Base-by-base conservation (phyloP, 2,329 filamentous ascomycete genomes). In the Albifimbria verrucaria region DNA sequence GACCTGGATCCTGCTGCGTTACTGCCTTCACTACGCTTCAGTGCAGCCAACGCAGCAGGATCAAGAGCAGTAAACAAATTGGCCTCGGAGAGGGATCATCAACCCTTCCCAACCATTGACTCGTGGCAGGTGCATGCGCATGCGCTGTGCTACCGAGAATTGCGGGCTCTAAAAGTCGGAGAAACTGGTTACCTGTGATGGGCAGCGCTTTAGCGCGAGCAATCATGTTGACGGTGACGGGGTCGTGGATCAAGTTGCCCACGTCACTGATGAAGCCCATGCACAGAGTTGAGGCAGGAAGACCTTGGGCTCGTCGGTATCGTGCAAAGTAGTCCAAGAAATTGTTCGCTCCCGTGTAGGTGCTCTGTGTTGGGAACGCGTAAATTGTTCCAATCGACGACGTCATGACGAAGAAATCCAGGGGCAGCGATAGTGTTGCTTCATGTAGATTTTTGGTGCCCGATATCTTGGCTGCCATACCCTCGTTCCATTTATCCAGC, bases 151-250 rank as follows among this genome's bases (percentile, higher is more conserved):
- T 45, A 12, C 23, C 23, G 7, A 45, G n/a, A 51, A 64, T 65
- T 2, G 60, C 59, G 3, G 57, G 57, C 56, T 66, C 65, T 3
- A 66, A 52, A 15, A 50, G 50, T 2, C 23, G 24, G 4, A 65
- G 51, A 43, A 66, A 57, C 36, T 65, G 51, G n/a, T 51, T 48
- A 45, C 63, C 60, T 2, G 55, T 51, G 3, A 62, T 32, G 9
- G 48, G 51, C 26, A 59, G 39, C 4, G 52, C 54, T 44, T 61
- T 57, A 51, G 56, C 57, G 23, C 62, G 56, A n/a, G 49, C 59
- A 18, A 45, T 20, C 43, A 23, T 7, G 20, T 18, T 23, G 15
- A 45, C 18, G 4, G 43, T 45, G 18, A 21, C 23, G 11, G 11
- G n/a, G 20, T 23, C 23, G n/a, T 12, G 11, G n/a, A 12, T 23